Conservation (phyloP, 495 filamentous ascomycete species). For the Penicillium chermesinum region DNA sequence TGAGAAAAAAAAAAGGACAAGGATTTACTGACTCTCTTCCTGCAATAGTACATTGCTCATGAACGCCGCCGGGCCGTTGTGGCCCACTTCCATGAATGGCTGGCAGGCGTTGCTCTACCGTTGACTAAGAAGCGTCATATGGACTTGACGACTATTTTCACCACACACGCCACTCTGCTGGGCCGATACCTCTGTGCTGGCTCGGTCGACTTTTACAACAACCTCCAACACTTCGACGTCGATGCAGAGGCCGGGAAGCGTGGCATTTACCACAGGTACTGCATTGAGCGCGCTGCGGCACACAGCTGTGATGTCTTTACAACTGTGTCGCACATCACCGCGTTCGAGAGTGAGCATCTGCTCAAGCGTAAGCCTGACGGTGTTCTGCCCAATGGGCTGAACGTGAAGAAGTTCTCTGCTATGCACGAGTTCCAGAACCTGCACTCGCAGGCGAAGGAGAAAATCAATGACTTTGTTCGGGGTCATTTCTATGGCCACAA, state of each 20-base stretch:
- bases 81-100: conserved; percentile 98
- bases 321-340: conserved; percentile 96
- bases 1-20: too few species aligned
- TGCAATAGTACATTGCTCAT: conserved; percentile 76
- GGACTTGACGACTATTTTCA: conserved; percentile 98
- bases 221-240: conserved; percentile 94
- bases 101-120: conserved; percentile 92
- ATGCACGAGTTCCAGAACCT: conserved; percentile 99
- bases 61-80: conserved; percentile 87
- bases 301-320: conserved; percentile 96
- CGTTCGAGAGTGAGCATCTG: conserved; percentile 94
- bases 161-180: conserved; percentile 91
- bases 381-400: conserved; percentile 91
- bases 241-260: conserved; percentile 96
- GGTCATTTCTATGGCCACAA: conserved; percentile 99
- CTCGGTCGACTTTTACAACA: conserved; percentile 99
- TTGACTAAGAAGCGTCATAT: conserved; percentile 89
- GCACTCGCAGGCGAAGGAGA: conserved; percentile 91
- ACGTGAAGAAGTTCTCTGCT: conserved; percentile 97
- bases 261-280: conserved; percentile 98
- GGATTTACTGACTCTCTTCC: neutral
- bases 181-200: conserved; percentile 96
- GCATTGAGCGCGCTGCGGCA: conserved; percentile 89
- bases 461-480: conserved; percentile 96
- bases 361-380: conserved; percentile 97